phyloP scores from a whole-genome alignment of 345 rosid genomes.

The Eucalyptus curtisii region DNA sequence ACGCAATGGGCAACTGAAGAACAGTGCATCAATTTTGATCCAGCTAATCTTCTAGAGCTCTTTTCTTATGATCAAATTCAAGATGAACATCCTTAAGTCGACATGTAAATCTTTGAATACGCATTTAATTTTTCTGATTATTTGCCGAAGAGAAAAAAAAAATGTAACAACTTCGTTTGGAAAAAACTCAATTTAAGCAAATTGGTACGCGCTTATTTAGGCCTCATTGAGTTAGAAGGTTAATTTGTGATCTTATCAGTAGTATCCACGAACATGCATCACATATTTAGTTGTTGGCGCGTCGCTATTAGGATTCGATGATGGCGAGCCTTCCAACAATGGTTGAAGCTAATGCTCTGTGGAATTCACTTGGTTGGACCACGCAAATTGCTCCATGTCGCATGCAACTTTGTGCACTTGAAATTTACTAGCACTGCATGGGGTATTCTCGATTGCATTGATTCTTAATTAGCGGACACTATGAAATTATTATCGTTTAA shows the following conservation, averaged over 20 bases:
- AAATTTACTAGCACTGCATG: rapidly evolving
- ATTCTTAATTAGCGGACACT: neutral
- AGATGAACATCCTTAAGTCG: neutral
- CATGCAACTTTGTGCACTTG: neutral
- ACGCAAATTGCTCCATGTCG: neutral
- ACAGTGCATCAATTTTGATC: neutral
- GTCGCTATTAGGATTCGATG: neutral
- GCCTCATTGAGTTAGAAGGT: neutral
- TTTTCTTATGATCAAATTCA: neutral
- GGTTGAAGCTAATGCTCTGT: neutral
- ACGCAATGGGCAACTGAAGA: neutral
- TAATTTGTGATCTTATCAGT: neutral
- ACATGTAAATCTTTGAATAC: neutral
- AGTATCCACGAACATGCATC: neutral
- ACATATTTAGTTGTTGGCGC: neutral
- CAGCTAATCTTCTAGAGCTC: neutral
- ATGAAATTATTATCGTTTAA: neutral
- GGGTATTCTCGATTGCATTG: neutral
- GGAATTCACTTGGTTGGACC: neutral
- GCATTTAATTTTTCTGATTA: neutral
- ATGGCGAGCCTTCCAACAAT: neutral
- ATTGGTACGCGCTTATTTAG: neutral
- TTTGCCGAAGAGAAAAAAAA: neutral
- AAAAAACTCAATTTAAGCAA: neutral
- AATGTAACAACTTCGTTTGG: neutral